phyloP scores from a whole-genome alignment of 2,329 filamentous ascomycete species.

The Phyllachora maydis region DNA sequence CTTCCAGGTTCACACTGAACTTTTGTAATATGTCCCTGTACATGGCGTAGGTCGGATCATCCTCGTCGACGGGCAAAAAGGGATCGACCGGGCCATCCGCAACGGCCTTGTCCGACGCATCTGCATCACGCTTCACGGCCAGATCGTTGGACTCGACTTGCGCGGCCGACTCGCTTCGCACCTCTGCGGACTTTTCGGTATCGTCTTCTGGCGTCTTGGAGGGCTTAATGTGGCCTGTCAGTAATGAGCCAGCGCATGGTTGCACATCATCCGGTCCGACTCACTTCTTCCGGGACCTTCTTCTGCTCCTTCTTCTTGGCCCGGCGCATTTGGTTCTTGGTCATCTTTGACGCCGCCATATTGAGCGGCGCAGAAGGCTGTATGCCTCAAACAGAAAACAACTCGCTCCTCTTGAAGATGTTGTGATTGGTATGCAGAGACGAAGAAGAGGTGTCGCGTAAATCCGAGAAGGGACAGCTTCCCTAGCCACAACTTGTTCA shows the following conservation, averaged over 20 bases:
- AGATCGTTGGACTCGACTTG: slow-evolving; percentile 12
- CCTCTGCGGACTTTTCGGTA: slow-evolving; percentile 7
- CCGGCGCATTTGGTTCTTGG: slow-evolving; percentile 85
- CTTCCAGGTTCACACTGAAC: slow-evolving; percentile 47
- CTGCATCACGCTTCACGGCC: slow-evolving; percentile 19
- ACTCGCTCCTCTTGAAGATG: too few species aligned
- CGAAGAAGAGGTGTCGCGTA: too few species aligned
- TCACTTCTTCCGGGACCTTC: slow-evolving; percentile 36
- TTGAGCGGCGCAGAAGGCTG: too few species aligned
- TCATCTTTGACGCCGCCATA: slow-evolving; percentile 53
- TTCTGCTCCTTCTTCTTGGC: slow-evolving; percentile 91
- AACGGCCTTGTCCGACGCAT: slow-evolving; percentile 13
- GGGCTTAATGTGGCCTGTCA: slow-evolving; percentile 2
- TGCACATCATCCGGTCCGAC: too few species aligned
- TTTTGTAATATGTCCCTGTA: slow-evolving; percentile 68
- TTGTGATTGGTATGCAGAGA: too few species aligned
- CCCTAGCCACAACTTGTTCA: not conserved
- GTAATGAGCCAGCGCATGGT: too few species aligned
- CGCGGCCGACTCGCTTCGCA: slow-evolving; percentile 16
- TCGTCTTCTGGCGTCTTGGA: slow-evolving; percentile 5
- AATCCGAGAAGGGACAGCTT: too few species aligned
- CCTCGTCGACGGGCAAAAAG: slow-evolving; percentile 26
- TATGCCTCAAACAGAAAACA: too few species aligned
- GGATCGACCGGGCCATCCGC: slow-evolving; percentile 25
- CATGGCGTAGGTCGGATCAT: slow-evolving; percentile 63